These are phyloP conservation scores for Argentina anserina DNA, from an alignment of 306 rosid genomes.

Conservation along the genomic window DNA sequence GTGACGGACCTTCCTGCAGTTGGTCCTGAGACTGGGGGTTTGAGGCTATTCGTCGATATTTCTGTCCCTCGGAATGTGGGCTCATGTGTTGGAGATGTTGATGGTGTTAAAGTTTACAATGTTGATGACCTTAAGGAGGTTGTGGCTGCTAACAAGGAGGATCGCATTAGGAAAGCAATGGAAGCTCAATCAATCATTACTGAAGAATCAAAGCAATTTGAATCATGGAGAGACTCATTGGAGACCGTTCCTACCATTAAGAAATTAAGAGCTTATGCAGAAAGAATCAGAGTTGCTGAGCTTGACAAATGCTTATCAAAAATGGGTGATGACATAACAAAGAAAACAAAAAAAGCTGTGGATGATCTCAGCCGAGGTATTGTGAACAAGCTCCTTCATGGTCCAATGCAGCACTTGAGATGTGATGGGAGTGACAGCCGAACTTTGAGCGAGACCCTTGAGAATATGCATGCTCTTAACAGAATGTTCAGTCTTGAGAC, in stretches of 20 bases:
- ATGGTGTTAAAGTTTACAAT: constrained; percentile 61
- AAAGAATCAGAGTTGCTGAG: constrained; percentile 88
- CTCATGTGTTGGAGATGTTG: constrained; percentile 75
- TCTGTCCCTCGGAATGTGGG: constrained; percentile 93
- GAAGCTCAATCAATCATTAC: constrained; percentile 87
- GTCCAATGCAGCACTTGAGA: constrained; percentile 98
- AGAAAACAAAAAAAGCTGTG: constrained; percentile 84
- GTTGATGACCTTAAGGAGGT: constrained; percentile 97
- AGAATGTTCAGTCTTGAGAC: constrained; percentile 98
- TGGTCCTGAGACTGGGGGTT: constrained; percentile 61
- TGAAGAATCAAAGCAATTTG: constrained; percentile 92
- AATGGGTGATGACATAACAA: constrained; percentile 93
- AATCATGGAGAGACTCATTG: constrained; percentile 96
- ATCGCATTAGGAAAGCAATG: constrained; percentile 83
- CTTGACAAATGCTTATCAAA: constrained; percentile 89
- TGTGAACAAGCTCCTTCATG: constrained; percentile 94
- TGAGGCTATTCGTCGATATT: constrained; percentile 74
- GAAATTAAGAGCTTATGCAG: constrained; percentile 93
- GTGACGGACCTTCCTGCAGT: constrained; percentile 71
- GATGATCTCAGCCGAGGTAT: constrained; percentile 98
- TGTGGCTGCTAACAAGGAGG: constrained; percentile 98
- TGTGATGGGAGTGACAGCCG: constrained; percentile 96
- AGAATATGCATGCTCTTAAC: constrained; percentile 96
- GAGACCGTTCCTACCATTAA: constrained; percentile 98
- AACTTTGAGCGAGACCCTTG: constrained; percentile 84